A percentile compares a stretch with the other conserved stretches of the same genome.
Evolutionary conservation across 306 rosid genomes (phyloP).

Genomic region (Malus fusca): DNA sequence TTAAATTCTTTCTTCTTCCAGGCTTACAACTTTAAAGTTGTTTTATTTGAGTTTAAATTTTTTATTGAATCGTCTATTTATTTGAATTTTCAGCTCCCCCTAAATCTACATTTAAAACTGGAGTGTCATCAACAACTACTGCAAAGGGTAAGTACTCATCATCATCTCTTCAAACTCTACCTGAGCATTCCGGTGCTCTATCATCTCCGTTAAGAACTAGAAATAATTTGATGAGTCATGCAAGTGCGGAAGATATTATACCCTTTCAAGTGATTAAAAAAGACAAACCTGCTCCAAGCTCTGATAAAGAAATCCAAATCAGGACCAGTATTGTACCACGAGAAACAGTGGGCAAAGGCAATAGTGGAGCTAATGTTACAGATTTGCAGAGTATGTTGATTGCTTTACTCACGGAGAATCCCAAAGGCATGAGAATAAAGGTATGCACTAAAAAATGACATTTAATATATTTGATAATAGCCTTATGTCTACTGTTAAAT

Average conservation of each 20-base stretch:
- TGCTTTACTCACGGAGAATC: slow-evolving; percentile 68
- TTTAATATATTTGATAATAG: not conserved
- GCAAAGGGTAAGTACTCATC: slow-evolving; percentile 56
- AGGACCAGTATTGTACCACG: slow-evolving; percentile 31
- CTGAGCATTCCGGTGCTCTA: slow-evolving; percentile 50
- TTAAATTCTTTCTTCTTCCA: not conserved
- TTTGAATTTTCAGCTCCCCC: slow-evolving; percentile 49
- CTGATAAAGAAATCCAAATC: slow-evolving; percentile 53
- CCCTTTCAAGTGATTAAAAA: slow-evolving; percentile 44
- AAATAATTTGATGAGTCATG: slow-evolving; percentile 43
- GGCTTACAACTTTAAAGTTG: not conserved
- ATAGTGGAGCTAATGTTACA: slow-evolving; percentile 41
- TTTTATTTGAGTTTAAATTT: not conserved
- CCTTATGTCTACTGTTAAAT: not conserved
- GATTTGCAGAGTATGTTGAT: slow-evolving; percentile 66
- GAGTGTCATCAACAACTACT: slow-evolving; percentile 41
- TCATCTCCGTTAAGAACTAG: slow-evolving; percentile 55
- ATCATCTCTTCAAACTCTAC: slow-evolving; percentile 72
- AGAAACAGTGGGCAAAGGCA: slow-evolving; percentile 56
- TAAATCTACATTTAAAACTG: slow-evolving; percentile 52
- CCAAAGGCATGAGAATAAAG: slow-evolving; percentile 77
- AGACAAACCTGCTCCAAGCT: slow-evolving; percentile 39
- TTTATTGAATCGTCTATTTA: not conserved
- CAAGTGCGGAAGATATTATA: slow-evolving; percentile 39
- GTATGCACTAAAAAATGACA: slow-evolving; percentile 22